phyloP scores from a whole-genome alignment of 2,329 filamentous ascomycete genomes.

The Pezicula neosporulosa region DNA sequence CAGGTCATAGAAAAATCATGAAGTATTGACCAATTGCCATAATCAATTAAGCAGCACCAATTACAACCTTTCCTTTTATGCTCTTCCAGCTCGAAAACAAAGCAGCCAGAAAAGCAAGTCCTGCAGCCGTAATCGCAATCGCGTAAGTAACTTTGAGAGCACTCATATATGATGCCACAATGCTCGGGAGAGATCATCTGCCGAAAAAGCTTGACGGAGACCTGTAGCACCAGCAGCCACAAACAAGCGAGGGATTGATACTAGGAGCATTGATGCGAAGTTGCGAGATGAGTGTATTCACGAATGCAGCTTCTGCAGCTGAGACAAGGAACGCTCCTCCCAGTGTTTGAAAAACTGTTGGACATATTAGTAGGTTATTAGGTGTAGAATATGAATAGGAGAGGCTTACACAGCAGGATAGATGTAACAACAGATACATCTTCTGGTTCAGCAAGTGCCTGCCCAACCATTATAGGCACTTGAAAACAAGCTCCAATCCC shows the following conservation, averaged over 20 bases:
- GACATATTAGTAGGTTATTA: constrained; percentile 10
- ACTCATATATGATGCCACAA: constrained; percentile 37
- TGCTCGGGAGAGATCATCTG: constrained; percentile 32
- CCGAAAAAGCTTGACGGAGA: constrained; percentile 31
- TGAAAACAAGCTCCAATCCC: constrained; percentile 43
- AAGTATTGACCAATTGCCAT: too few species aligned
- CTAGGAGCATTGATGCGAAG: constrained; percentile 25
- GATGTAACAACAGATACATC: constrained; percentile 54
- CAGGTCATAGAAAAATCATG: too few species aligned
- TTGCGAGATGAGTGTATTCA: constrained; percentile 19
- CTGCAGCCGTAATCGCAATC: constrained; percentile 24
- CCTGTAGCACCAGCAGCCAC: constrained; percentile 40
- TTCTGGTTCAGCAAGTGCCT: constrained; percentile 44
- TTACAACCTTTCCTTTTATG: constrained; percentile 26
- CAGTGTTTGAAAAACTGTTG: constrained; percentile 56
- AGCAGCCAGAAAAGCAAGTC: constrained; percentile 20
- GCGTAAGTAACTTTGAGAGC: constrained; percentile 22
- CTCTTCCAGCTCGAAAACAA: constrained; percentile 28
- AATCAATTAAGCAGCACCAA: constrained; percentile 12
- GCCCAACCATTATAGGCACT: constrained; percentile 47
- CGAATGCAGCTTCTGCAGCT: constrained; percentile 49
- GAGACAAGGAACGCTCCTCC: constrained; percentile 56
- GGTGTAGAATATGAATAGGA: too few species aligned
- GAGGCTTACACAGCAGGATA: constrained; percentile 22
- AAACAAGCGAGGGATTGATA: constrained; percentile 27